These are phyloP conservation scores for Evernia prunastri DNA, from an alignment of 495 filamentous ascomycete species.

Conservation along the genomic window DNA sequence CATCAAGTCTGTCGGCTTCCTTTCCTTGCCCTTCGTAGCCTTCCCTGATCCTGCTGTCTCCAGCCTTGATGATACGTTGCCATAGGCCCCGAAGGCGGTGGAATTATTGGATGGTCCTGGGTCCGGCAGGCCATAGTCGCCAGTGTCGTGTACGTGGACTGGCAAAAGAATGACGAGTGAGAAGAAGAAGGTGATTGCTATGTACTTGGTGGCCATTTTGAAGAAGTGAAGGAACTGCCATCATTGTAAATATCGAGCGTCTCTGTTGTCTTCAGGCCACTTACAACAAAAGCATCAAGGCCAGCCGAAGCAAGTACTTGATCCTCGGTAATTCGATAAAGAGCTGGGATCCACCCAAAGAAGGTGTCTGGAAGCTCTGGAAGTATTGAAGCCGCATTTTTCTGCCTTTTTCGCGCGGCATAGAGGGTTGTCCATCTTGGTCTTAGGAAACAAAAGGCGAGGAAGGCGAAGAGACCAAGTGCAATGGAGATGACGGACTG, in stretches of 20 bases:
- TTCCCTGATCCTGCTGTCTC: background rate
- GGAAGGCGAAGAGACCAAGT: slow-evolving; percentile 53
- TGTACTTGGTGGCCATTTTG: slow-evolving; percentile 82
- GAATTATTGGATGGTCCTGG: slow-evolving; percentile 22
- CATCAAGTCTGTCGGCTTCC: slow-evolving; percentile 39
- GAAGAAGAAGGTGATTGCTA: slow-evolving; percentile 71
- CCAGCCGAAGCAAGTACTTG: slow-evolving; percentile 86
- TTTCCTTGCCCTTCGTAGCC: slow-evolving; percentile 1
- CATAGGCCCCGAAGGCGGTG: slow-evolving; percentile 1
- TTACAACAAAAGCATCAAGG: slow-evolving; percentile 87
- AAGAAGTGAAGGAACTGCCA: slow-evolving; percentile 87
- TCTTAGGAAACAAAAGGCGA: slow-evolving; percentile 66
- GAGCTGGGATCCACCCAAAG: slow-evolving; percentile 87
- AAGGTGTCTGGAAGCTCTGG: slow-evolving; percentile 80
- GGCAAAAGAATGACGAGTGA: slow-evolving; percentile 74
- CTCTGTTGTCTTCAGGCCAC: slow-evolving; percentile 28
- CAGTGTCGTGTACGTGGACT: slow-evolving; percentile 66
- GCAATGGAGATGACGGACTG: slow-evolving; percentile 53
- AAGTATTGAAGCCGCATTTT: slow-evolving; percentile 60
- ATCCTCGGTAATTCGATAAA: slow-evolving; percentile 85
- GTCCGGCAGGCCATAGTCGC: slow-evolving; percentile 40
- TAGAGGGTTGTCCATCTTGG: slow-evolving; percentile 92
- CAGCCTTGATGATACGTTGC: background rate
- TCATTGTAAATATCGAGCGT: background rate
- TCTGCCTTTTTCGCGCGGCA: slow-evolving; percentile 72